Base-by-base conservation (phyloP, 345 rosid genomes). In the Pistacia atlantica region DNA sequence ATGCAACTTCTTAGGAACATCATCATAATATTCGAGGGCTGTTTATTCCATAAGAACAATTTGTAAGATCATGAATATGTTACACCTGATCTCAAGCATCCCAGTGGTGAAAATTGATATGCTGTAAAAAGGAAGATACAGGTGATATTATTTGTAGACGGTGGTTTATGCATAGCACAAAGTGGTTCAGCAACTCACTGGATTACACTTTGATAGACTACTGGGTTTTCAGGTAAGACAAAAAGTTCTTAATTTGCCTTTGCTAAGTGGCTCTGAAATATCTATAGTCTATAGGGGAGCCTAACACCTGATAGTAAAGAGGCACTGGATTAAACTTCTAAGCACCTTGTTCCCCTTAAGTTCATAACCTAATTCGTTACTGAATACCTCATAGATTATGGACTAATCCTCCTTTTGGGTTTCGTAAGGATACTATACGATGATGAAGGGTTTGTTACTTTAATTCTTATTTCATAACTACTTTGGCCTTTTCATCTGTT, bases 221-320 rank as follows among this genome's bases (percentile, higher is more conserved):
- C 56, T 54, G 20, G 31, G 55, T 54, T 38, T 62, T 17, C 28
- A 57, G 76, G 55, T 69, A 63, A 37, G 79, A 61, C 52, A 65
- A 35, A 63, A 33, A 14, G 3, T 31, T 62, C 8, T 33, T 4
- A 11, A 38, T 63, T 49, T 16, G 76, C 49, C 74, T 48, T 71
- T 54, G 18, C 51, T 51, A 14, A 69, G n/a, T 75, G 62, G 28
- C 62, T 49, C n/a, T 31, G 38, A 33, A 60, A 69, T 60, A 10
- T 25, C n/a, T 68, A 51, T 20, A 76, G 35, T 12, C n/a, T 68
- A 51, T 20, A 60, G 35, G 49, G 16, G 55, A 77, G 22, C 52
- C 31, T 76, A 61, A 22, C 46, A 58, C 33, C 51, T 9, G 67
- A 5, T 61, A 69, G 38, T 65, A 25, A 28, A 56, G 33, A 12